These are phyloP conservation scores for Taiwanofungus camphoratus DNA, from an alignment of 1,284 basidiomycete species.

Conservation along the genomic window DNA sequence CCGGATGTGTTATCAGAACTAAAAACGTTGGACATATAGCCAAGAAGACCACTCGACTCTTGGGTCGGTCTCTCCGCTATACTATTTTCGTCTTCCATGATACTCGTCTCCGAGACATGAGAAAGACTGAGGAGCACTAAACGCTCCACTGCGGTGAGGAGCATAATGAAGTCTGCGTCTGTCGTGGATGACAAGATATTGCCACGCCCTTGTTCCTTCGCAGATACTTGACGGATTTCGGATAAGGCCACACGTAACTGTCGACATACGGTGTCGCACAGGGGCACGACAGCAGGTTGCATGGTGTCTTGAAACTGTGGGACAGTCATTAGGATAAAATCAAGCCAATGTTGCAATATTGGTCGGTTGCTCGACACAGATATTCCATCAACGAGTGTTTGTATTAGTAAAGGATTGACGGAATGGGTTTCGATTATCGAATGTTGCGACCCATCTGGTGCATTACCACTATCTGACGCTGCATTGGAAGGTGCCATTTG, in stretches of 20 bases:
- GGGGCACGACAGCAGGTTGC: constrained; percentile 63
- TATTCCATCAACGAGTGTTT: constrained; percentile 80
- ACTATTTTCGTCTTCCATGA: constrained; percentile 52
- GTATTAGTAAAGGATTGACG: constrained; percentile 67
- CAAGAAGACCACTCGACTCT: constrained; percentile 66
- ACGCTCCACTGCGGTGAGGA: constrained; percentile 80
- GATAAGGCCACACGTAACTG: constrained; percentile 60
- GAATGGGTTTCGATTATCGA: constrained; percentile 33
- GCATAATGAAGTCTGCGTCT: constrained; percentile 81
- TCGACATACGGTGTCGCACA: constrained; percentile 78
- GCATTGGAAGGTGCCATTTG: constrained; percentile 11
- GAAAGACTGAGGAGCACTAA: constrained; percentile 65
- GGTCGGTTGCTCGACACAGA: constrained; percentile 64
- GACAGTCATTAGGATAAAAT: constrained; percentile 90
- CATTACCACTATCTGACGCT: constrained; percentile 19
- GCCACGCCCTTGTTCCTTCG: constrained; percentile 27
- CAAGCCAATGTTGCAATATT: constrained; percentile 91
- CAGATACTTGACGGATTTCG: constrained; percentile 46
- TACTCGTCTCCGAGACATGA: constrained; percentile 43
- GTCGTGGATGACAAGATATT: constrained; percentile 49
- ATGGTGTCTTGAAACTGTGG: constrained; percentile 75
- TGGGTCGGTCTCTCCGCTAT: constrained; percentile 44
- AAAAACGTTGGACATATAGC: constrained; percentile 79
- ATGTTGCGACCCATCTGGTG: constrained; percentile 14
- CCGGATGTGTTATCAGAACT: constrained; percentile 48